Evolutionary conservation across 352 stramenopile species (phyloP), one percentile per base, ranked within the genome.

Genomic region (Phytophthora uliginosa): DNA sequence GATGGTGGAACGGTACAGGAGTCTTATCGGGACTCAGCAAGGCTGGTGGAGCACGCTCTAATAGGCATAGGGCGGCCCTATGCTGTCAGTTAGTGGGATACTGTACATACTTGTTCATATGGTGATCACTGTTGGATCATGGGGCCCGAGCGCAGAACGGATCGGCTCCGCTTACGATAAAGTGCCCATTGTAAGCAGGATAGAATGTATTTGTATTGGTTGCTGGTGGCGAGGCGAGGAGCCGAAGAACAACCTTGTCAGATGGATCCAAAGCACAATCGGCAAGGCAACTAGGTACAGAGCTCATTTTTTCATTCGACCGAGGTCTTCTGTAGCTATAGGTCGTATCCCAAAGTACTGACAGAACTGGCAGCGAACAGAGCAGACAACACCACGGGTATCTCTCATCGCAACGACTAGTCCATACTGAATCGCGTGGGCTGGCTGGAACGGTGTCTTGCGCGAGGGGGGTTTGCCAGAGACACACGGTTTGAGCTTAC

Each of bases 401-500:
- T 60, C 18, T 48, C 20, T 48, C 48, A 33, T 55, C 20, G 4
- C 22, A 15, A 60, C 15, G 18, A n/a, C 31, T 47, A 60, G 54
- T 47, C 34, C 54, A 48, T 60, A 60, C n/a, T 18, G 4, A 47
- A 60, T 47, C 33, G 54, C 54, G 20, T 60, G 54, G 33, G 33
- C 54, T 28, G 31, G 54, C 54, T 28, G 26, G 26, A 28, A 28
- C 26, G 26, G 26, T 28, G 26, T 28, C 26, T 28, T 28, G 26
- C 4, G 26, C 26, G 26, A 28, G 9, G 34, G 34, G 8, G 34
- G 34, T 42, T 42, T 42, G 12, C 34, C 34, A 42, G 34, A 42
- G 34, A 42, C 34, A 15, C 34, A 15, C 34, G 34, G 34, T 15
- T 42, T 42, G 34, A 42, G 34, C 34, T 42, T 42, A 42, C 34